Evolutionary conservation across 495 filamentous ascomycete species (phyloP).

Genomic region (Aspergillus diversus): DNA sequence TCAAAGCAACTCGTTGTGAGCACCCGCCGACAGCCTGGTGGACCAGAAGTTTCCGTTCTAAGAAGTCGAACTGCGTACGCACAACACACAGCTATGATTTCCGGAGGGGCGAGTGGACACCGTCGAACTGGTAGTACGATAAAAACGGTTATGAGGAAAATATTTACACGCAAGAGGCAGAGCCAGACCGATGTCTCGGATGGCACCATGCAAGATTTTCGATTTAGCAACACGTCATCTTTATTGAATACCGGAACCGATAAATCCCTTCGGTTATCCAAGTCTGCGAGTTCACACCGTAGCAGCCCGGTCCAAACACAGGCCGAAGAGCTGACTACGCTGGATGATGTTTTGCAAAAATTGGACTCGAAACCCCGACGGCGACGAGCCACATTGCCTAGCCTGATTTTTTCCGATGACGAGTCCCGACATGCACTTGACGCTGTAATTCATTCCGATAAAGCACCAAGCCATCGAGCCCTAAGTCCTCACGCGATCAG

Average conservation of each 20-base stretch:
- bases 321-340: conserved; percentile 27
- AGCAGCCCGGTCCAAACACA: conserved; percentile 34
- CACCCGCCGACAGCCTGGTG: conserved; percentile 17
- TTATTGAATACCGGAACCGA: not conserved
- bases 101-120: conserved; percentile 34
- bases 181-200: conserved; percentile 42
- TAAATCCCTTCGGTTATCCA: conserved; percentile 24
- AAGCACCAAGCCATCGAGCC: conserved; percentile 19
- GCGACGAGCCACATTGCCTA: conserved; percentile 50
- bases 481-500: conserved; percentile 20
- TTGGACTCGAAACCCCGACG: conserved; percentile 31
- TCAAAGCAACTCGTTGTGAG: conserved; percentile 27
- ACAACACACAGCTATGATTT: conserved; percentile 30
- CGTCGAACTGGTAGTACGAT: conserved; percentile 50
- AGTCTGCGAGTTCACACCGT: conserved; percentile 32
- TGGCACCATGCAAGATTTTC: conserved; percentile 23
- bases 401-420: conserved; percentile 47
- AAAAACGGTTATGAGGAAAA: conserved; percentile 53
- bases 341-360: conserved; percentile 28
- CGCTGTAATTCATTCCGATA: conserved; percentile 19
- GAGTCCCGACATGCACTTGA: conserved; percentile 39
- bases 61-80: conserved; percentile 12
- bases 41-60: conserved; percentile 19
- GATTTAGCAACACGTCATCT: conserved; percentile 11
- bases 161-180: conserved; percentile 49